These are phyloP conservation scores for Funneliformis caledonium DNA, from an alignment of 371 early-diverging fungal genomes.

Conservation along the genomic window DNA sequence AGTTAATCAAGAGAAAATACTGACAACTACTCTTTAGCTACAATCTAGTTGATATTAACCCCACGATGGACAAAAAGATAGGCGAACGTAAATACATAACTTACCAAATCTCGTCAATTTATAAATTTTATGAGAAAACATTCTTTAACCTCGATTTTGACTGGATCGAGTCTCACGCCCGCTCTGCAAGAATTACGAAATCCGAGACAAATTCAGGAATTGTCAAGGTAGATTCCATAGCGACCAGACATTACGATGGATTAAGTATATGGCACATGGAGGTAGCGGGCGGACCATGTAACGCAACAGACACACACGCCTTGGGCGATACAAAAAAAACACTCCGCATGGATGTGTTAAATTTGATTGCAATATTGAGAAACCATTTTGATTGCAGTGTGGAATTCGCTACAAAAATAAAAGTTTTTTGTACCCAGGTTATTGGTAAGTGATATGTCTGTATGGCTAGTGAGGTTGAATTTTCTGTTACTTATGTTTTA, in stretches of 20 bases:
- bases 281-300: slow-evolving; percentile 30
- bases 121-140: slow-evolving; percentile 34
- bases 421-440: slow-evolving; percentile 23
- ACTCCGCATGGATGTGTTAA: slow-evolving; percentile 24
- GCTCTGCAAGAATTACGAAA: slow-evolving; percentile 28
- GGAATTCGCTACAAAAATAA: slow-evolving; percentile 17
- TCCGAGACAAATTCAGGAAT: slow-evolving; percentile 13
- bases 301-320: neutral
- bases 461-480: slow-evolving; percentile 9
- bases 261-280: slow-evolving; percentile 16
- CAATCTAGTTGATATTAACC: slow-evolving; percentile 28
- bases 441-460: slow-evolving; percentile 25
- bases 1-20: neutral
- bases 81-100: slow-evolving; percentile 29
- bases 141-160: slow-evolving; percentile 26
- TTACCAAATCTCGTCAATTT: slow-evolving; percentile 36
- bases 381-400: slow-evolving; percentile 24
- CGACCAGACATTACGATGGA: neutral
- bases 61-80: slow-evolving; percentile 28
- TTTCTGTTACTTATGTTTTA: slow-evolving; percentile 7
- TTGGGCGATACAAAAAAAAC: slow-evolving; percentile 25
- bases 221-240: slow-evolving; percentile 18
- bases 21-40: slow-evolving; percentile 26
- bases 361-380: slow-evolving; percentile 30
- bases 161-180: slow-evolving; percentile 10